A percentile compares a stretch with the other conserved stretches of the same genome.
These are phyloP conservation scores for Euclidium syriacum DNA, from an alignment of 345 rosid species.

Conservation along the genomic window DNA sequence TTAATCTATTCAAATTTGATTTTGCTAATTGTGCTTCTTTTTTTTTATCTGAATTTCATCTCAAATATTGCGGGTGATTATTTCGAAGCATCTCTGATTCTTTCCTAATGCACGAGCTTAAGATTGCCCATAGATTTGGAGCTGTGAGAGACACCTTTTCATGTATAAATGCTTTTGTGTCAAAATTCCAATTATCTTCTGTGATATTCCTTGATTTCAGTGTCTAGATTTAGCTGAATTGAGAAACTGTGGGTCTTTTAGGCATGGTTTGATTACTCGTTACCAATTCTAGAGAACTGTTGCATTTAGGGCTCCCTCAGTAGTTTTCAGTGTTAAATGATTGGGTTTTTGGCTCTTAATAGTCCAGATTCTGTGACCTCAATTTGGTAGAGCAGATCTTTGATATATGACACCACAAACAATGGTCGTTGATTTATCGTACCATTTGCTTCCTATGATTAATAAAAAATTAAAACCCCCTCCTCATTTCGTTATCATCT, in stretches of 20 bases:
- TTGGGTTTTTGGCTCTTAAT: slow-evolving; percentile 5
- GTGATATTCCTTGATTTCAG: background rate
- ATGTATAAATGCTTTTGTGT: background rate
- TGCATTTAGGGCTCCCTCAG: slow-evolving; percentile 2
- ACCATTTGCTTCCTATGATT: slow-evolving; percentile 17
- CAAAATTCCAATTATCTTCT: background rate
- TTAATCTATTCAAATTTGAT: background rate
- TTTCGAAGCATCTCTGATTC: background rate
- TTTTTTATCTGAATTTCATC: background rate
- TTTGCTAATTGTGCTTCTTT: background rate
- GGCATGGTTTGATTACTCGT: background rate
- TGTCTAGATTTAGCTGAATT: background rate
- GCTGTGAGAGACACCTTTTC: background rate
- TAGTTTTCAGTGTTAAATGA: slow-evolving; percentile 10
- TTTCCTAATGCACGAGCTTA: background rate
- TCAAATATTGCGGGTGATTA: background rate
- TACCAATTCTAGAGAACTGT: background rate
- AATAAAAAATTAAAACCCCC: slow-evolving; percentile 25
- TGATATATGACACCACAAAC: slow-evolving; percentile 14
- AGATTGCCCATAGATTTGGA: background rate
- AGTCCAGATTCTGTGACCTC: background rate
- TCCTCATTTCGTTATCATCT: slow-evolving; percentile 15
- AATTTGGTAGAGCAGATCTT: slow-evolving; percentile 16
- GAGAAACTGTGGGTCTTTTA: background rate
- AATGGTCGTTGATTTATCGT: slow-evolving; percentile 24